Conservation (phyloP, 768 basidiomycete genomes). For the Lenzites betulinus region DNA sequence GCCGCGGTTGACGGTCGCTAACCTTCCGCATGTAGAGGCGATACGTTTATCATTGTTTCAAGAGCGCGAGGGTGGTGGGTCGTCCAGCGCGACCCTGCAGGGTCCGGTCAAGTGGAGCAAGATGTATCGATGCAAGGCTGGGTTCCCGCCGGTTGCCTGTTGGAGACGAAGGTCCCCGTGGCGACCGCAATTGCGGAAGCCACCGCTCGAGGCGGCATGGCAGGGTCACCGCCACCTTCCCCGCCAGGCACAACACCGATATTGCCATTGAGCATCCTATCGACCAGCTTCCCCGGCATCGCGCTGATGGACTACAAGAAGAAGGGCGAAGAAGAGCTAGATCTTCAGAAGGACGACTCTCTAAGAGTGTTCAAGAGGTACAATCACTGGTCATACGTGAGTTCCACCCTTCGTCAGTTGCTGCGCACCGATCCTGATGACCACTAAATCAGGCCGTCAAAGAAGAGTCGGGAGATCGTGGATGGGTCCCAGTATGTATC, state of each 20-base stretch:
- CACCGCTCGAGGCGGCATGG: conserved; percentile 56
- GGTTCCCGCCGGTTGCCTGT: conserved; percentile 96
- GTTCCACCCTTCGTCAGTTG: conserved; percentile 28
- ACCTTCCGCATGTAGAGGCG: conserved; percentile 55
- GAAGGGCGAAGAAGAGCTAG: conserved; percentile 91
- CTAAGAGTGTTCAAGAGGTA: conserved; percentile 96
- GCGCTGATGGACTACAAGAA: conserved; percentile 96
- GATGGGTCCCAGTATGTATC: conserved; percentile 86
- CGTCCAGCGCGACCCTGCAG: conserved; percentile 91
- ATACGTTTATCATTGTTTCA: conserved; percentile 91
- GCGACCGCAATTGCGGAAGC: conserved; percentile 86
- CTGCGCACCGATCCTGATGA: conserved; percentile 3
- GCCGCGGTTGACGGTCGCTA: conserved; percentile 8
- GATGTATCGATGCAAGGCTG: conserved; percentile 87
- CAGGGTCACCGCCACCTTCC: conserved; percentile 35
- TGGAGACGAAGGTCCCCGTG: conserved; percentile 91
- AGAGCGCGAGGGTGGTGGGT: conserved; percentile 99
- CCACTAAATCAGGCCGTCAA: conserved; percentile 72
- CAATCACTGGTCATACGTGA: conserved; percentile 95
- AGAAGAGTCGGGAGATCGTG: conserved; percentile 89
- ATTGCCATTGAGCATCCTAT: conserved; percentile 86
- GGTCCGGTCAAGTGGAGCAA: conserved; percentile 74
- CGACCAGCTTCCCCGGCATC: conserved; percentile 96
- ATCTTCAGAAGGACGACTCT: conserved; percentile 84
- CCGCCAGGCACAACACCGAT: conserved; percentile 68